Conservation (phyloP, 2,329 filamentous ascomycete species). For the Nemania sp. region DNA sequence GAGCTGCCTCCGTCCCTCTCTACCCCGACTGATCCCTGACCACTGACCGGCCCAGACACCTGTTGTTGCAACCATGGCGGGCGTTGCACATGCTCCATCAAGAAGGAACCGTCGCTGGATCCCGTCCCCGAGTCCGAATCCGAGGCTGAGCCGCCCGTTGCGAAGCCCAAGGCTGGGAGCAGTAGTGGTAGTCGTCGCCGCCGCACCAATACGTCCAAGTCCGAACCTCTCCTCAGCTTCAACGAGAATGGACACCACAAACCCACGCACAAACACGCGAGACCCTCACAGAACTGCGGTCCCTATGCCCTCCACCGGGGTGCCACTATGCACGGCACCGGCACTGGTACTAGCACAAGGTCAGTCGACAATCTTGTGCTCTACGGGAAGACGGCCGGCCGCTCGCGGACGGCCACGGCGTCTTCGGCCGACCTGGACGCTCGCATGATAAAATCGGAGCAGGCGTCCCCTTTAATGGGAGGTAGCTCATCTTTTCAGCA, state of each 20-base stretch:
- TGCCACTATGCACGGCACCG: constrained; percentile 48
- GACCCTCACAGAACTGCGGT: constrained; percentile 63
- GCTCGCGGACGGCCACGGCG: constrained; percentile 42
- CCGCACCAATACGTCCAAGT: constrained; percentile 65
- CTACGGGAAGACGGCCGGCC: constrained; percentile 45
- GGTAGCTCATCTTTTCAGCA: constrained; percentile 54
- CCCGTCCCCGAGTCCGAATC: constrained; percentile 68
- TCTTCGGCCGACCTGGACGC: constrained; percentile 50
- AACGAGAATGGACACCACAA: constrained; percentile 69
- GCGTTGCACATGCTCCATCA: constrained; percentile 66
- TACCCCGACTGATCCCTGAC: constrained; percentile 17
- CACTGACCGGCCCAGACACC: constrained; percentile 54
- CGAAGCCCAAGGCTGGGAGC: constrained; percentile 47
- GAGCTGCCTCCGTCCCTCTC: constrained; percentile 40
- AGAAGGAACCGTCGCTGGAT: constrained; percentile 65
- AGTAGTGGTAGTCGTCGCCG: constrained; percentile 50
- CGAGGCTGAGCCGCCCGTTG: constrained; percentile 50
- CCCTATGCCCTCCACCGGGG: constrained; percentile 65
- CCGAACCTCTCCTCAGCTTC: constrained; percentile 62
- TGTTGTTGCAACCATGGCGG: constrained; percentile 74
- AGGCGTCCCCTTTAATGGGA: constrained; percentile 61
- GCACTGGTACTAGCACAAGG: constrained; percentile 48
- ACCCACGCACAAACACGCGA: constrained; percentile 63
- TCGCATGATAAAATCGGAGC: constrained; percentile 64
- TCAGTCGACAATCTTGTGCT: constrained; percentile 51